Conservation (phyloP, 805 yeast genomes). For the Metahyphopichia silvanorum region DNA sequence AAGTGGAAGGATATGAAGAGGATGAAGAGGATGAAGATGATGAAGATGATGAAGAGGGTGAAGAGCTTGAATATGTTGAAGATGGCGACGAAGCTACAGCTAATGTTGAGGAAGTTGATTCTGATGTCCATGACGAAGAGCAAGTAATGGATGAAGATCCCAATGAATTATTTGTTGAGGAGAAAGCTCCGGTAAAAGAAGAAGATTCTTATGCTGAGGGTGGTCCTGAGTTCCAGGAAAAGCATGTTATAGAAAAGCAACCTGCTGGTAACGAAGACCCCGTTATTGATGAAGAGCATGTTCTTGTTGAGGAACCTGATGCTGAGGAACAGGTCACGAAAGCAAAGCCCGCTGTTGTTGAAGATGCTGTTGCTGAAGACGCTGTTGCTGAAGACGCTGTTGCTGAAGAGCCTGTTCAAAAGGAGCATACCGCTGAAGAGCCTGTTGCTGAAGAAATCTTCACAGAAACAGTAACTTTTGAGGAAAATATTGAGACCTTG, state of each 20-base stretch:
- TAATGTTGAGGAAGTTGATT: constrained; percentile 2
- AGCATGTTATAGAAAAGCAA: no score
- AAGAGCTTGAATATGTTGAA: constrained; percentile 14
- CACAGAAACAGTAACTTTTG: no score
- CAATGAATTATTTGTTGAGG: constrained; percentile 16
- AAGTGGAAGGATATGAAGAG: constrained; percentile 4
- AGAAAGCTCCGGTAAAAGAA: constrained; percentile 27
- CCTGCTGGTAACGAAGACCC: constrained; percentile 30
- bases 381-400: constrained; percentile 1
- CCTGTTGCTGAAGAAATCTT: background rate
- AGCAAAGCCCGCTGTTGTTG: constrained; percentile 1
- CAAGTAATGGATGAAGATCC: background rate
- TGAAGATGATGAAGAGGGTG: constrained; percentile 2
- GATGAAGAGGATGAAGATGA: constrained; percentile 5
- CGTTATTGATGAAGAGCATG: constrained; percentile 12
- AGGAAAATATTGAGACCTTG: background rate
- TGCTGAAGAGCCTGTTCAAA: background rate
- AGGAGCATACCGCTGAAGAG: constrained; percentile 1
- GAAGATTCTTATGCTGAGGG: background rate
- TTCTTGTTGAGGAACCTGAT: background rate
- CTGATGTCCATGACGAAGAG: constrained; percentile 12
- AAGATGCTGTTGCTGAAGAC: background rate
- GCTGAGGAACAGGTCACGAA: background rate
- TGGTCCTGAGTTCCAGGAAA: background rate
- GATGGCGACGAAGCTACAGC: constrained; percentile 12